phyloP scores from a whole-genome alignment of 2,329 filamentous ascomycete species.

The Ceratocystiopsis sp. region DNA sequence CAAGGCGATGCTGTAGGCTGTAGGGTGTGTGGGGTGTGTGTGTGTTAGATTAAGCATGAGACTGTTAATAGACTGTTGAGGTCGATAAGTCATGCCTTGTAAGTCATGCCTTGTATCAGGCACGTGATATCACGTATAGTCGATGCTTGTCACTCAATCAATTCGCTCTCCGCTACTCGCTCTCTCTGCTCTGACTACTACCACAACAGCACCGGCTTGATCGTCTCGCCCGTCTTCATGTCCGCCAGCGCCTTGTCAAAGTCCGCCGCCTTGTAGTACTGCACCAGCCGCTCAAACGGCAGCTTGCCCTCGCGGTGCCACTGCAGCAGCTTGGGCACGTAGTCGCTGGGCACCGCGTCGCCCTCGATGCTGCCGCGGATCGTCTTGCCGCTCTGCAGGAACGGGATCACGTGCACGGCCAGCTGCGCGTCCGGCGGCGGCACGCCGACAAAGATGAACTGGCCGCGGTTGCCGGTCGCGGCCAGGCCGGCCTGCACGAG shows the following conservation, averaged over 20 bases:
- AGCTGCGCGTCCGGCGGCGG: neutral
- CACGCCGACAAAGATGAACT: neutral
- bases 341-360: neutral
- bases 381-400: neutral
- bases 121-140: too few relatives aligned
- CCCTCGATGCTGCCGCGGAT: neutral
- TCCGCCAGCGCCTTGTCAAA: neutral
- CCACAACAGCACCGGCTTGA: neutral
- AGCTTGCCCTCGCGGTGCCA: neutral
- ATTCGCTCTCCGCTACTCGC: too few relatives aligned
- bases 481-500: neutral
- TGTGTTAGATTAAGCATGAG: too few relatives aligned
- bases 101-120: too few relatives aligned
- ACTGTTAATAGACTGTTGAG: too few relatives aligned
- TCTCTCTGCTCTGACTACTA: too few relatives aligned
- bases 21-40: too few relatives aligned
- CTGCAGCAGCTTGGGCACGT: neutral
- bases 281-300: neutral
- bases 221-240: neutral
- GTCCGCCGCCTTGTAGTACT: neutral
- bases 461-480: neutral
- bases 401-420: neutral
- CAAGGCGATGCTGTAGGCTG: slow-evolving; percentile 62
- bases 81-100: too few relatives aligned
- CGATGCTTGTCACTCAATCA: too few relatives aligned